These are phyloP conservation scores for Phytophthora nicotianae DNA, from an alignment of 352 stramenopile genomes.

Conservation along the genomic window DNA sequence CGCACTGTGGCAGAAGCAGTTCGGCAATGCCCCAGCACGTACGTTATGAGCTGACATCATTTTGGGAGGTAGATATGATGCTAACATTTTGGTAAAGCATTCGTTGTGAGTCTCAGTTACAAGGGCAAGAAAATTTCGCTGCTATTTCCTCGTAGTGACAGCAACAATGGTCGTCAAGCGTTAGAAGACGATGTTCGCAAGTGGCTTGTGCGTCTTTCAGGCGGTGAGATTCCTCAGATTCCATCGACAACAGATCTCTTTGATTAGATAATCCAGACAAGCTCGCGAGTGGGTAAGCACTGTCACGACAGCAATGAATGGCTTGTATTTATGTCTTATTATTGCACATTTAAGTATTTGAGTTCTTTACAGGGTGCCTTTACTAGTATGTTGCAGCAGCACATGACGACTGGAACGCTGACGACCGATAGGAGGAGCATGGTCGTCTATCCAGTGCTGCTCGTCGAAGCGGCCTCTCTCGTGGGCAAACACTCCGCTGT, in stretches of 20 bases:
- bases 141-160: conserved; percentile 29
- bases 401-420: conserved; percentile 23
- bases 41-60: conserved; percentile 16
- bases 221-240: conserved; percentile 61
- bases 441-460: conserved; percentile 32
- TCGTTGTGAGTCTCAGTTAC: conserved; percentile 59
- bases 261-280: conserved; percentile 18
- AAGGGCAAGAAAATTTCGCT: conserved; percentile 74
- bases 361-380: neutral
- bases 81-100: conserved; percentile 37
- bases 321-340: neutral
- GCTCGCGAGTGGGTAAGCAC: neutral
- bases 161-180: conserved; percentile 2
- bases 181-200: conserved; percentile 51
- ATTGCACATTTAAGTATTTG: neutral
- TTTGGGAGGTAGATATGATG: neutral
- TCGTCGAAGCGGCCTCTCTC: conserved; percentile 42
- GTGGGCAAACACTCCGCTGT: conserved; percentile 8
- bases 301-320: neutral
- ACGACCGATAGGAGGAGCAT: conserved; percentile 29
- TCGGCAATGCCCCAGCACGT: conserved; percentile 38
- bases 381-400: neutral
- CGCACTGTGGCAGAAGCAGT: conserved; percentile 54
- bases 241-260: conserved; percentile 48
- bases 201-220: conserved; percentile 67